phyloP scores from a whole-genome alignment of 1,139 yeast genomes.

The Pneumocystis murina region DNA sequence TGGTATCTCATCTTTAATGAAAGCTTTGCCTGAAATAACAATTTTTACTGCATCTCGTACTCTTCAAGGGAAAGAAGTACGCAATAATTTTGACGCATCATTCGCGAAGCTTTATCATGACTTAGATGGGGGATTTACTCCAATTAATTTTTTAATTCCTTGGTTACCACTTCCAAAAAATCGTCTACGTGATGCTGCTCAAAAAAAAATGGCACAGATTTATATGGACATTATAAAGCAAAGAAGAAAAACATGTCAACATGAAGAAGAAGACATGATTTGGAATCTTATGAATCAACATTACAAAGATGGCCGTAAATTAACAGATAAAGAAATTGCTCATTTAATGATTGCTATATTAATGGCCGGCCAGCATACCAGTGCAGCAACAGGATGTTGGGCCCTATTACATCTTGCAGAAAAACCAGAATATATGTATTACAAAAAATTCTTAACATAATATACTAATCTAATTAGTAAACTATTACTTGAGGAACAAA shows the following conservation, averaged over 20 bases:
- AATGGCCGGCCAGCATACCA: conserved; percentile 99
- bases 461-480: conserved; percentile 34
- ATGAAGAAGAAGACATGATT: conserved; percentile 73
- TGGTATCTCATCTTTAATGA: conserved; percentile 60
- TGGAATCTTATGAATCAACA: conserved; percentile 73
- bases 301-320: conserved; percentile 81
- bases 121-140: conserved; percentile 92
- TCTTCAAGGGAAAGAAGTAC: conserved; percentile 79
- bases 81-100: conserved; percentile 63
- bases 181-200: conserved; percentile 76
- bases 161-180: conserved; percentile 80
- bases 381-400: conserved; percentile 95
- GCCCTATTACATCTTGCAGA: conserved; percentile 79
- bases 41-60: conserved; percentile 92
- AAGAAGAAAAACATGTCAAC: conserved; percentile 51
- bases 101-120: conserved; percentile 81
- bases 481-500: conserved; percentile 58
- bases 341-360: conserved; percentile 84
- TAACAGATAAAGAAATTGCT: conserved; percentile 93
- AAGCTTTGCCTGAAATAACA: conserved; percentile 86
- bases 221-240: conserved; percentile 62
- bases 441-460: background rate
- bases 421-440: conserved; percentile 41
- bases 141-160: conserved; percentile 89
- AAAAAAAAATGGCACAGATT: conserved; percentile 58